These are phyloP conservation scores for Encephalitozoon hellem DNA, from an alignment of 371 early-diverging fungal species.

Conservation along the genomic window DNA sequence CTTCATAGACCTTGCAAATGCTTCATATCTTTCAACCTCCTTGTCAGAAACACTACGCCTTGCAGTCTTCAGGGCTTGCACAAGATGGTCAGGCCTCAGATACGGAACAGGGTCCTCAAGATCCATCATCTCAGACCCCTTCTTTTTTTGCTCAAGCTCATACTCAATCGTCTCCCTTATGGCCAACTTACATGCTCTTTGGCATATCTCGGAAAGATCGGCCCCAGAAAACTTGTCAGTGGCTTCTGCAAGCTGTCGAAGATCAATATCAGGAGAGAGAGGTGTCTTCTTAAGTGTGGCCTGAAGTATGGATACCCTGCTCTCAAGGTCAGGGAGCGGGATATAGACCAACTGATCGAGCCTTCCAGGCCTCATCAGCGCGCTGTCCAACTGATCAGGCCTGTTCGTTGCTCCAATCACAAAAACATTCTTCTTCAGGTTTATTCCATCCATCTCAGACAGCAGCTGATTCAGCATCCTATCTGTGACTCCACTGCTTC, in stretches of 20 bases:
- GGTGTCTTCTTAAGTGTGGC: conserved; percentile 94
- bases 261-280: conserved; percentile 72
- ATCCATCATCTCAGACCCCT: conserved; percentile 62
- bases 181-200: conserved; percentile 94
- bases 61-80: conserved; percentile 89
- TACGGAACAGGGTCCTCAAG: conserved; percentile 72
- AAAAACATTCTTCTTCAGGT: conserved; percentile 89
- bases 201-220: conserved; percentile 97
- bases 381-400: conserved; percentile 73
- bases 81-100: conserved; percentile 84
- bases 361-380: conserved; percentile 96
- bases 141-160: conserved; percentile 64
- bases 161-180: conserved; percentile 91
- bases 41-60: conserved; percentile 86
- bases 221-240: conserved; percentile 97
- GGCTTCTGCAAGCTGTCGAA: conserved; percentile 72
- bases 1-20: conserved; percentile 72
- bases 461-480: conserved; percentile 97
- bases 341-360: conserved; percentile 68
- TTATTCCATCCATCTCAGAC: conserved; percentile 99
- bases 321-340: conserved; percentile 71
- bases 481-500: conserved; percentile 77
- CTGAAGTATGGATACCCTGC: conserved; percentile 75
- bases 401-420: conserved; percentile 89
- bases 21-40: conserved; percentile 92